Evolutionary conservation across 345 rosid species (phyloP).

Genomic region (Erodium maritimum): DNA sequence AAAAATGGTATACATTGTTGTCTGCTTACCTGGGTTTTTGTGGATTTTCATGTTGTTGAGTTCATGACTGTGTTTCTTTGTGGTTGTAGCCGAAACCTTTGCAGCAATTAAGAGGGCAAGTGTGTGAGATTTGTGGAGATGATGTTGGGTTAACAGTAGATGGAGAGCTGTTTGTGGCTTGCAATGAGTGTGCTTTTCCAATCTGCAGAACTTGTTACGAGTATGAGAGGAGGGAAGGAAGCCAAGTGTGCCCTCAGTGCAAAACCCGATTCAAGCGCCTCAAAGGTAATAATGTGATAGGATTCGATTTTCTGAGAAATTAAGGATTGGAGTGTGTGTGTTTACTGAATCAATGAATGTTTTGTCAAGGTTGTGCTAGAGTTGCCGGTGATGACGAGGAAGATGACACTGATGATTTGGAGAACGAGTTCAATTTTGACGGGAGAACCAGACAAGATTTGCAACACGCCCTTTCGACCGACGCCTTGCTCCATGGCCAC

Average conservation of each 20-base stretch:
- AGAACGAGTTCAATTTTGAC: constrained; percentile 49
- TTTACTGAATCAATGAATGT: neutral
- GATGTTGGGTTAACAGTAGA: constrained; percentile 27
- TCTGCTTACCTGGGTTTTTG: neutral
- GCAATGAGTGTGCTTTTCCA: constrained; percentile 57
- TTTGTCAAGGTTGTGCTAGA: constrained; percentile 45
- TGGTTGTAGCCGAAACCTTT: constrained; percentile 16
- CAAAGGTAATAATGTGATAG: constrained; percentile 22
- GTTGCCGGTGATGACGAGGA: constrained; percentile 85
- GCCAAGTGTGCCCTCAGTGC: constrained; percentile 47
- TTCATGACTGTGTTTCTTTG: neutral
- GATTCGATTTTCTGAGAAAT: neutral
- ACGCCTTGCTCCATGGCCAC: constrained; percentile 19
- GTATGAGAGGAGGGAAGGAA: constrained; percentile 48
- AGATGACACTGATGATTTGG: constrained; percentile 70
- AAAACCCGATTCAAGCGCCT: constrained; percentile 51
- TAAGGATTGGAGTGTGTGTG: neutral
- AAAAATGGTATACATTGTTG: neutral
- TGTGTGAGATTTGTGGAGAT: constrained; percentile 42
- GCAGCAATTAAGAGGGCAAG: constrained; percentile 20
- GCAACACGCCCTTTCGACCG: constrained; percentile 11
- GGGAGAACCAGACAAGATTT: constrained; percentile 13
- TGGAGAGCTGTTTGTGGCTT: constrained; percentile 40
- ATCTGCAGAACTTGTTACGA: constrained; percentile 49
- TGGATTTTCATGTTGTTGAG: neutral